Evolutionary conservation across 1,284 basidiomycete species (phyloP).

Genomic region (Tranzscheliella williamsii): DNA sequence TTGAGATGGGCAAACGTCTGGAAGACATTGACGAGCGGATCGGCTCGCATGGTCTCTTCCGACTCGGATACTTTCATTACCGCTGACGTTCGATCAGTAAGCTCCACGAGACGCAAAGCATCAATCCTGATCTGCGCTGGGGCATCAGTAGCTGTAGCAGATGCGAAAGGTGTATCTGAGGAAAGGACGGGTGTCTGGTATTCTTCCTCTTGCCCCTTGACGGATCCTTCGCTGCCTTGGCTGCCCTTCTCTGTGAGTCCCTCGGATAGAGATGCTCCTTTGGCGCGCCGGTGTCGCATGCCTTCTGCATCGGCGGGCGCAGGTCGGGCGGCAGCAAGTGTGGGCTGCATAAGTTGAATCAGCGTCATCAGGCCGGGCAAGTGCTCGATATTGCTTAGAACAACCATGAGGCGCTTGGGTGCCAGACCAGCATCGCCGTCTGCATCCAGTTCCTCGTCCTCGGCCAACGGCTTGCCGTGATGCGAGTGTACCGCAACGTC

Average conservation of each 20-base stretch:
- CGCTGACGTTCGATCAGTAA: constrained; percentile 82
- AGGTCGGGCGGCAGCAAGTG: constrained; percentile 23
- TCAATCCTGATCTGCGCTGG: constrained; percentile 43
- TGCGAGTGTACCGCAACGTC: constrained; percentile 21
- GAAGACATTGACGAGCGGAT: constrained; percentile 79
- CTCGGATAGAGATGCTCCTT: constrained; percentile 11
- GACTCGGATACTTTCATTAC: constrained; percentile 78
- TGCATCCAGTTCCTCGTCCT: constrained; percentile 23
- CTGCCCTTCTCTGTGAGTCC: constrained; percentile 1
- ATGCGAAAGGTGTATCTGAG: constrained; percentile 25
- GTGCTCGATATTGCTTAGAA: constrained; percentile 89
- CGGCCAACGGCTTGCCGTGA: constrained; percentile 10
- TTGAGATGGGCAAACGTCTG: constrained; percentile 78
- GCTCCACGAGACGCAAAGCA: constrained; percentile 65
- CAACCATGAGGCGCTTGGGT: constrained; percentile 71
- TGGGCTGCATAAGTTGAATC: constrained; percentile 64
- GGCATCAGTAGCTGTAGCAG: constrained; percentile 6
- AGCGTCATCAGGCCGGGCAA: constrained; percentile 68
- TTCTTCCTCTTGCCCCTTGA: constrained; percentile 23
- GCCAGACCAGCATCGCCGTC: constrained; percentile 14
- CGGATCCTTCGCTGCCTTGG: constrained; percentile 18
- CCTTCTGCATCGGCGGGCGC: constrained; percentile 2
- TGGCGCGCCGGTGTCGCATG: constrained; percentile 17
- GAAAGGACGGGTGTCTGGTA: constrained; percentile 31
- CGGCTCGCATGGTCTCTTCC: constrained; percentile 70